phyloP scores from a whole-genome alignment of 768 basidiomycete genomes.

The Pleurotus pulmonarius region DNA sequence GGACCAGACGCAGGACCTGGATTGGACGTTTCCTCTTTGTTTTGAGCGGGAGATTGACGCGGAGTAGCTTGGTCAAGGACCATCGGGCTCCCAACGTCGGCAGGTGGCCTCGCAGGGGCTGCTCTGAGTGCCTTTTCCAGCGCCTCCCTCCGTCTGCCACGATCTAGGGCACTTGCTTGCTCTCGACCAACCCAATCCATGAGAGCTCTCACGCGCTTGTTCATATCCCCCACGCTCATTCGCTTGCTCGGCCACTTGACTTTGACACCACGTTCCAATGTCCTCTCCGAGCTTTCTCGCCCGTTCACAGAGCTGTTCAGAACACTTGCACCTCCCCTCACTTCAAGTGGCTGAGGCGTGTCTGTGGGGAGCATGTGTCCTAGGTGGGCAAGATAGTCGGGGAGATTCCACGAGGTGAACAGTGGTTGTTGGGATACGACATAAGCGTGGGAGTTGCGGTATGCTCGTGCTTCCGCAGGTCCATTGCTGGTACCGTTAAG shows the following conservation, averaged over 20 bases:
- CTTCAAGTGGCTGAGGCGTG: conserved; percentile 69
- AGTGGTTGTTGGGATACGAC: conserved; percentile 75
- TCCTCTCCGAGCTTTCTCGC: conserved; percentile 54
- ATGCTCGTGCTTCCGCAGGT: conserved; percentile 57
- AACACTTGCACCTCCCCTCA: conserved; percentile 38
- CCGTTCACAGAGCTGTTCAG: conserved; percentile 23
- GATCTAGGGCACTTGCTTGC: conserved; percentile 72
- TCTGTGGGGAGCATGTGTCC: conserved; percentile 78
- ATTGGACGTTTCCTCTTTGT: not conserved
- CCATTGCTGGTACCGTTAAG: conserved; percentile 27
- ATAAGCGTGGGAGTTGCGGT: conserved; percentile 77
- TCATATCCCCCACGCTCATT: conserved; percentile 97
- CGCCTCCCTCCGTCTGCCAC: conserved; percentile 64
- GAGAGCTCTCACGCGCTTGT: conserved; percentile 85
- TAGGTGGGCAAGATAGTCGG: conserved; percentile 89
- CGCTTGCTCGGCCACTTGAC: conserved; percentile 93
- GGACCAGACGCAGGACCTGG: not conserved
- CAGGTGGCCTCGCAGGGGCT: conserved; percentile 13
- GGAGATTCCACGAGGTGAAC: conserved; percentile 85
- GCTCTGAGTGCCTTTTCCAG: conserved; percentile 52
- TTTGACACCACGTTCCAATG: conserved; percentile 74
- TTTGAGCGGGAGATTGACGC: not conserved
- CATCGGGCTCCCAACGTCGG: conserved; percentile 25
- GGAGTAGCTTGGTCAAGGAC: conserved; percentile 21
- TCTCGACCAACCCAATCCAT: conserved; percentile 94